Evolutionary conservation across 345 rosid species (phyloP), one percentile per base, ranked within the genome.

Genomic region (Dimocarpus longan): DNA sequence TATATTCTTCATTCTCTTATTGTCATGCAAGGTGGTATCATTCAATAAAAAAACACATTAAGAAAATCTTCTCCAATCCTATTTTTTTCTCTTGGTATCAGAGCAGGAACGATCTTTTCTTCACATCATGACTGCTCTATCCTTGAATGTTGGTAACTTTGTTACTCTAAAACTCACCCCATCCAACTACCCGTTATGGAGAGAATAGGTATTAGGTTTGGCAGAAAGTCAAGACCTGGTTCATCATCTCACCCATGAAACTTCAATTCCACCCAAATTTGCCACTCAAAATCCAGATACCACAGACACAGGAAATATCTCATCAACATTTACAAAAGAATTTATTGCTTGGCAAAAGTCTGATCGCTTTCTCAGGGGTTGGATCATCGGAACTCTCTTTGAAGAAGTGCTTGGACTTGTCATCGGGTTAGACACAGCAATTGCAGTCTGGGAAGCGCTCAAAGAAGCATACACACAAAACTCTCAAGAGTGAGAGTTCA

Each of bases 331-430:
- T 10, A 70, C 66, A 50, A 19, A 73, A 5, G 73, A 28, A 9
- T 65, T 54, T 24, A 24, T 65, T 19, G 67, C 73, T 5, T 73
- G 67, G 78, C 66, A 16, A 66, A 73, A 66, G 72, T 65, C 54
- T 48, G 68, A 73, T 79, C 54, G 57, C 37, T 73, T 73, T 19
- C 67, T 73, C 32, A 48, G 24, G 1, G 68, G 73, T 0, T 79
- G 67, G 78, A 52, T 79, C 66, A 79, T 60, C 37, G 71, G 71
- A 4, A 76, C 73, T 2, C 64, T 76, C 48, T 76, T 12, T 66
- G 73, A 76, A 67, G 76, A 78, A 71, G 16, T 65, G 4, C 39
- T 78, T 54, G 50, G 76, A 42, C 70, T 78, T 11, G 19, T 72
- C 37, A 64, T 72, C 24, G 77, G 71, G 52, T 21, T 79, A 59